phyloP scores from a whole-genome alignment of 2,329 filamentous ascomycete species.

The Pseudocercospora crystallina region DNA sequence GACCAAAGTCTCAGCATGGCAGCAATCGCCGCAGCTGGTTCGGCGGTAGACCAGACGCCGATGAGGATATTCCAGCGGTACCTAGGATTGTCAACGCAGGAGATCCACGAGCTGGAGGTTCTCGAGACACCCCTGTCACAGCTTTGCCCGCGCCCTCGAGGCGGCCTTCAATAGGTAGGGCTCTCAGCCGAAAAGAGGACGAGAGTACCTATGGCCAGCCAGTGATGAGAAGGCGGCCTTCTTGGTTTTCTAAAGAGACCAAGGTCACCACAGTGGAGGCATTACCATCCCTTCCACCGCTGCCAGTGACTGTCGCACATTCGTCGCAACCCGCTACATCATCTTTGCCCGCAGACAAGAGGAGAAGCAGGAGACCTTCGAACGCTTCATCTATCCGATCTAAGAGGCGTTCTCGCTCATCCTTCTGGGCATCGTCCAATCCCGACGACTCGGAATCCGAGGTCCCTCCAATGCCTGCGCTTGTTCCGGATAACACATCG shows the following conservation, averaged over 20 bases:
- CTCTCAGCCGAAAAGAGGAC: constrained; percentile 2
- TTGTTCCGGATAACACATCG: constrained; percentile 15
- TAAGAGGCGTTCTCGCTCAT: constrained; percentile 15
- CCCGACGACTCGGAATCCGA: constrained; percentile 24
- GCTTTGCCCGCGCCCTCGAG: background rate
- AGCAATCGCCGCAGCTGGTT: constrained; percentile 29
- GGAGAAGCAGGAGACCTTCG: constrained; percentile 16
- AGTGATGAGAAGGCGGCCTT: constrained; percentile 5
- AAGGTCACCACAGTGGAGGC: constrained; percentile 10
- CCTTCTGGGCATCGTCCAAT: constrained; percentile 26
- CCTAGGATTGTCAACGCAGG: constrained; percentile 17
- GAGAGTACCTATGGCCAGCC: background rate
- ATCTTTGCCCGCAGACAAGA: constrained; percentile 15
- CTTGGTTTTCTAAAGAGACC: constrained; percentile 11
- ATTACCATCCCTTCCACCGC: constrained; percentile 17
- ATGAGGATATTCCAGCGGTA: constrained; percentile 23
- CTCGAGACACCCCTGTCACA: constrained; percentile 1
- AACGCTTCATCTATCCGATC: constrained; percentile 13
- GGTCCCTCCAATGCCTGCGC: constrained; percentile 23
- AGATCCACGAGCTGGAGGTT: constrained; percentile 3
- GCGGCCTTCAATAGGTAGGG: background rate
- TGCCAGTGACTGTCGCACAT: constrained; percentile 13
- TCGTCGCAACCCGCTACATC: constrained; percentile 15
- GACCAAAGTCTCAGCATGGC: constrained; percentile 12
- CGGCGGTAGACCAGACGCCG: constrained; percentile 21